Conservation (phyloP, 495 filamentous ascomycete species). For the Talaromyces ruber region DNA sequence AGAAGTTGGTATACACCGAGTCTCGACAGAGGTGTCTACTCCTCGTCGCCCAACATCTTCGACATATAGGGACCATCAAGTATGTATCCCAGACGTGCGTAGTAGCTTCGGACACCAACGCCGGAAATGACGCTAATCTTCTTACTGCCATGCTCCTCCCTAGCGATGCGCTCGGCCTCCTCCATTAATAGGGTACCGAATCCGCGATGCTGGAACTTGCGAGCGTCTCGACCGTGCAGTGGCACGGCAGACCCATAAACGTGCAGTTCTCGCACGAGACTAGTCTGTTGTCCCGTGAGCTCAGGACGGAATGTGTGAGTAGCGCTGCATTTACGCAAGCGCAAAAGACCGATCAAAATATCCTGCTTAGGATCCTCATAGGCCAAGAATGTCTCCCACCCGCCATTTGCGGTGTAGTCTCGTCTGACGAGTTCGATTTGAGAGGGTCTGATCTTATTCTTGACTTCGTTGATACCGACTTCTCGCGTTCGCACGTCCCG, state of each 20-base stretch:
- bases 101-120: conserved; percentile 90
- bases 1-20: neutral
- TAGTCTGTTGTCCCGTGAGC: conserved; percentile 76
- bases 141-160: conserved; percentile 81
- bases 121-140: conserved; percentile 97
- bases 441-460: conserved; percentile 92
- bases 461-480: conserved; percentile 97
- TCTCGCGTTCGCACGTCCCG: conserved; percentile 96
- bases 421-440: conserved; percentile 95
- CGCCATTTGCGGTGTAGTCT: conserved; percentile 90
- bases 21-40: neutral
- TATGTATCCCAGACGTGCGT: conserved; percentile 82
- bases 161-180: conserved; percentile 89
- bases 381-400: conserved; percentile 96
- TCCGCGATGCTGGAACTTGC: conserved; percentile 97
- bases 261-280: conserved; percentile 87
- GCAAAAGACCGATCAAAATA: conserved; percentile 86
- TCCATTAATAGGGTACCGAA: conserved; percentile 97
- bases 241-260: conserved; percentile 96
- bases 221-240: conserved; percentile 83
- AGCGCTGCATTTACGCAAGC: conserved; percentile 80
- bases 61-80: conserved; percentile 89
- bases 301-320: conserved; percentile 89
- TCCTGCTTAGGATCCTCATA: conserved; percentile 99
- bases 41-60: conserved; percentile 38